These are phyloP conservation scores for Brachypodium distachyon DNA, from an alignment of 202 grass and related monocot genomes.

Conservation along the genomic window DNA sequence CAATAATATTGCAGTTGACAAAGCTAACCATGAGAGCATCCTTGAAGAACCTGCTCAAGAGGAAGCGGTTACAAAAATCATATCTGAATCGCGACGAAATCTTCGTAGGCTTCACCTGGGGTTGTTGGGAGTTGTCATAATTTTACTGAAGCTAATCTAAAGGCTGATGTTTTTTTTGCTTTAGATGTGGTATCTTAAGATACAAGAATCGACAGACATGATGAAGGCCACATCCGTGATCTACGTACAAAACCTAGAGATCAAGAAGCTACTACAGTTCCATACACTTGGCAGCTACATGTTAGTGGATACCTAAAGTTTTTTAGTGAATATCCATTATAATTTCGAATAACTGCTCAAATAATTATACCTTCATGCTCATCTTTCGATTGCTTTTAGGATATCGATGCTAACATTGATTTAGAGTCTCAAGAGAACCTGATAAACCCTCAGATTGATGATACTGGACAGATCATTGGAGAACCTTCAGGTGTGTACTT, in stretches of 20 bases:
- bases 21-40: neutral
- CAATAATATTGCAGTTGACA: neutral
- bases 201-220: slow-evolving; percentile 8
- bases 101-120: neutral
- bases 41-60: slow-evolving; percentile 19
- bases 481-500: slow-evolving; percentile 14
- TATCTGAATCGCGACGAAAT: neutral
- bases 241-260: neutral
- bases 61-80: neutral
- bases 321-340: neutral
- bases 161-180: neutral
- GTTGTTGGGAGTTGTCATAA: neutral
- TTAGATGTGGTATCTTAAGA: neutral
- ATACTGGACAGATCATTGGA: neutral
- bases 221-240: neutral
- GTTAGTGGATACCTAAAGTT: neutral
- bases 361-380: neutral
- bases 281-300: neutral
- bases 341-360: neutral
- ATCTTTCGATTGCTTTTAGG: slow-evolving; percentile 22
- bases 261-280: neutral
- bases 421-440: slow-evolving; percentile 12
- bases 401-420: slow-evolving; percentile 1
- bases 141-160: neutral
- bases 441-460: slow-evolving; percentile 2